Base-by-base conservation (phyloP, 2,329 filamentous ascomycete species). In the Xylaria sp. region DNA sequence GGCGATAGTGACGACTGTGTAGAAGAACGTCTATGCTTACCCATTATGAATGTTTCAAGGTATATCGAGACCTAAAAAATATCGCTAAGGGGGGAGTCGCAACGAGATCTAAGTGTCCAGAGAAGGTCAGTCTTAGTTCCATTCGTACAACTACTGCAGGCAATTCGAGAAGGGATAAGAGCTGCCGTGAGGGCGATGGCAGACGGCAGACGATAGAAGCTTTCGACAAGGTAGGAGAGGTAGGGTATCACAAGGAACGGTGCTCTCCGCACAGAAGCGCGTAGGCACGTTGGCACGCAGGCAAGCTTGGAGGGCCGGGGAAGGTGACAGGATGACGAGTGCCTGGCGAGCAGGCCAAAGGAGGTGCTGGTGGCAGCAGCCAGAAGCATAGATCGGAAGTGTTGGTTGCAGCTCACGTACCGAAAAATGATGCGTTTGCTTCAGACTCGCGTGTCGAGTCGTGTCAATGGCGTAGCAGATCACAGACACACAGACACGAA, bases 41-140 rank as follows among this genome's bases (percentile, higher is more conserved):
- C 82, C 83, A 84, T 84, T 80, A 76, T 77, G 79, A 80, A 78
- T 76, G 77, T 73, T 75, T 75, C 71, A 75, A 77, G 66, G 70
- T 68, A 70, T 73, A 73, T 76, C 72, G 67, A 71, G 67, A 72
- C 70, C 65, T 75, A 79, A 72, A 51, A 75, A 68, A 74, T 77
- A 70, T 67, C 70, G 72, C 66, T 67, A 60, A 54, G 62, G 48
- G 74, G 67, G 70, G 78, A 77, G 72, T 72, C 68, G 73, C 54
- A 20, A 67, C 74, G 71, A 76, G 61, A 62, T 77, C 75, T 79
- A 65, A 62, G 61, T 62, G 71, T 25, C 54, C 18, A 57, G 55
- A 67, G 59, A 66, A 64, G 66, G 74, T 81, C 72, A 80, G 79
- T 64, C 9, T 20, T 31, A 7, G 41, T 48, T 67, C 51, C 31